Evolutionary conservation across 768 basidiomycete genomes (phyloP).

Genomic region (Gloeophyllum trabeum): DNA sequence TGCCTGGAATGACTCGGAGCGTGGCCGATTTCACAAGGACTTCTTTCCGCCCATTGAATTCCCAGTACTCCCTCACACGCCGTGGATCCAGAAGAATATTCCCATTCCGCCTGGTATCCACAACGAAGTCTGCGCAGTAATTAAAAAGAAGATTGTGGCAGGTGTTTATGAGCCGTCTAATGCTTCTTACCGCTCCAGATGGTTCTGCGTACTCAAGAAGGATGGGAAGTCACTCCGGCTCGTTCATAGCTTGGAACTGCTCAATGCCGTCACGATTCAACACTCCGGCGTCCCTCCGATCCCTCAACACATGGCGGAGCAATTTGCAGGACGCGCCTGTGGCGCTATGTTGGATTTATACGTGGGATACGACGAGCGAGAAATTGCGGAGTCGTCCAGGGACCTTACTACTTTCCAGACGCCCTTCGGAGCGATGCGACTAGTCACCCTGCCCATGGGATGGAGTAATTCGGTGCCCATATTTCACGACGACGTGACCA

Average conservation of each 20-base stretch:
- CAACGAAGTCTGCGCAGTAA: conserved; percentile 16
- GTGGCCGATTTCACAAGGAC: conserved; percentile 12
- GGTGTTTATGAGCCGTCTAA: conserved; percentile 26
- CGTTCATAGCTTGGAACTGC: conserved; percentile 26
- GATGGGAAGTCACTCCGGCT: conserved; percentile 15
- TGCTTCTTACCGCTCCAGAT: conserved; percentile 22
- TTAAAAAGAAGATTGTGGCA: conserved; percentile 21
- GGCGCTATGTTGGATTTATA: conserved; percentile 9
- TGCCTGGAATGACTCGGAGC: conserved; percentile 12
- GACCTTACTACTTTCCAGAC: conserved; percentile 12
- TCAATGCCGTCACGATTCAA: conserved; percentile 25
- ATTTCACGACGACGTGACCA: conserved; percentile 11
- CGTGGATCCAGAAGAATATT: conserved; percentile 22
- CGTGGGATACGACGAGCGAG: conserved; percentile 6
- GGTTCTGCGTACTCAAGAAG: conserved; percentile 29
- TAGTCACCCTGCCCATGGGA: conserved; percentile 9
- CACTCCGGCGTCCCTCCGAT: conserved; percentile 24
- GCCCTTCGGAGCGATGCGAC: conserved; percentile 6
- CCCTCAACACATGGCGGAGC: conserved; percentile 19
- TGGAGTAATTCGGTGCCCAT: conserved; percentile 12
- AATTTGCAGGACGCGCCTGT: conserved; percentile 8
- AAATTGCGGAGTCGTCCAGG: conserved; percentile 2
- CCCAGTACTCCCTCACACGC: conserved; percentile 20
- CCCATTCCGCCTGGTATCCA: conserved; percentile 24
- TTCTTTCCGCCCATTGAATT: conserved; percentile 18